Percentiles rank a stretch among this genome's conserved stretches.
Conservation (phyloP, 805 yeast genomes). For the Tetrapisispora iriomotensis region DNA sequence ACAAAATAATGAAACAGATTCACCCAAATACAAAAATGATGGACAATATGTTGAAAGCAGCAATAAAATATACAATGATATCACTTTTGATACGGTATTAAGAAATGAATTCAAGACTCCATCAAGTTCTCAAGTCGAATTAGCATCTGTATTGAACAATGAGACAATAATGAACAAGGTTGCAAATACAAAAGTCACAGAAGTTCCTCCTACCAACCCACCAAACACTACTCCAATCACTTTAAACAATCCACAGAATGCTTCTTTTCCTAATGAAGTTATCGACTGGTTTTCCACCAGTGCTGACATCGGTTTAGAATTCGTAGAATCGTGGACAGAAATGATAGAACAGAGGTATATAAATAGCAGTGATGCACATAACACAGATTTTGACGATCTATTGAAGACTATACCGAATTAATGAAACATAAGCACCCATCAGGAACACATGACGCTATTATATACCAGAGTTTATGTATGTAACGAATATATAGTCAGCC, state of each 20-base stretch:
- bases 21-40: too few species aligned
- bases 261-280: slow-evolving; percentile 23
- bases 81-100: too few species aligned
- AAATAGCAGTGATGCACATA: neutral
- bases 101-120: too few species aligned
- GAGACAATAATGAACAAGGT: neutral
- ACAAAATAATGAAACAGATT: neutral
- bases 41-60: too few species aligned
- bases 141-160: neutral
- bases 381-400: neutral
- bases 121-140: too few species aligned
- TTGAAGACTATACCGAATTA: neutral
- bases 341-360: slow-evolving; percentile 61
- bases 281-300: slow-evolving; percentile 44
- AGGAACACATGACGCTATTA: too few species aligned
- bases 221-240: neutral
- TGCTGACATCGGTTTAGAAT: slow-evolving; percentile 44
- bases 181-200: neutral
- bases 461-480: too few species aligned
- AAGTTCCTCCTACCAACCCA: neutral
- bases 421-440: neutral
- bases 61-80: too few species aligned
- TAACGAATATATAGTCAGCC: too few species aligned
- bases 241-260: neutral
- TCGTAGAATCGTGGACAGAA: slow-evolving; percentile 72